Conservation (phyloP, 306 rosid species). For the Lathyrus aphaca region DNA sequence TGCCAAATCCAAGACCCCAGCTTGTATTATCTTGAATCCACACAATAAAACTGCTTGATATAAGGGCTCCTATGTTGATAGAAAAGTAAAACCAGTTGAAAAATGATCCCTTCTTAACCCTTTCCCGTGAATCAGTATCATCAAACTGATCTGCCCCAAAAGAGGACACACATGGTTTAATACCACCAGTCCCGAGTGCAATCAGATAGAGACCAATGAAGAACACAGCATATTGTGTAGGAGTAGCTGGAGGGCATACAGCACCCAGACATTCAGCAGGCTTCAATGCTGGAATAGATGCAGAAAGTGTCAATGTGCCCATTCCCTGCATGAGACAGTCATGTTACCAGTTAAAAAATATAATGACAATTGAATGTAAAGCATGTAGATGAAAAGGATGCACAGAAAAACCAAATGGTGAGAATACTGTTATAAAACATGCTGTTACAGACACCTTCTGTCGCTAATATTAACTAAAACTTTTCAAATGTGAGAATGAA, state of each 20-base stretch:
- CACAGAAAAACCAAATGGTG: constrained; percentile 26
- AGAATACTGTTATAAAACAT: constrained; percentile 16
- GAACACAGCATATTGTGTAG: constrained; percentile 83
- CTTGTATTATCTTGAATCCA: constrained; percentile 96
- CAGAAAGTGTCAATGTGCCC: constrained; percentile 93
- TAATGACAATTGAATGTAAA: constrained; percentile 20
- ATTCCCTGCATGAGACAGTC: constrained; percentile 73
- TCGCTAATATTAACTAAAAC: constrained; percentile 11
- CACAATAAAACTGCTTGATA: constrained; percentile 82
- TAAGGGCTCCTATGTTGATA: constrained; percentile 83
- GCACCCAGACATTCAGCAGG: constrained; percentile 73
- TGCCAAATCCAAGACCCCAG: constrained; percentile 98
- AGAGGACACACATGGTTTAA: constrained; percentile 94
- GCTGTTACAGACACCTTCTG: constrained; percentile 18
- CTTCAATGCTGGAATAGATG: constrained; percentile 70
- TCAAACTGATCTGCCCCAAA: constrained; percentile 99
- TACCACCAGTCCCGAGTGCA: constrained; percentile 97
- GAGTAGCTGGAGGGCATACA: constrained; percentile 77
- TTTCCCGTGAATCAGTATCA: constrained; percentile 83
- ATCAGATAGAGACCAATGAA: constrained; percentile 92
- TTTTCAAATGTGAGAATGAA: constrained; percentile 17
- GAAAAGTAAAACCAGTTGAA: constrained; percentile 98
- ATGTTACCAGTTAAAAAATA: constrained; percentile 32
- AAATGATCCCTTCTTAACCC: constrained; percentile 89
- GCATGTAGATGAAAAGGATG: constrained; percentile 13